Base-by-base conservation (phyloP, 2,329 filamentous ascomycete species). In the Clonostachys byssicola region DNA sequence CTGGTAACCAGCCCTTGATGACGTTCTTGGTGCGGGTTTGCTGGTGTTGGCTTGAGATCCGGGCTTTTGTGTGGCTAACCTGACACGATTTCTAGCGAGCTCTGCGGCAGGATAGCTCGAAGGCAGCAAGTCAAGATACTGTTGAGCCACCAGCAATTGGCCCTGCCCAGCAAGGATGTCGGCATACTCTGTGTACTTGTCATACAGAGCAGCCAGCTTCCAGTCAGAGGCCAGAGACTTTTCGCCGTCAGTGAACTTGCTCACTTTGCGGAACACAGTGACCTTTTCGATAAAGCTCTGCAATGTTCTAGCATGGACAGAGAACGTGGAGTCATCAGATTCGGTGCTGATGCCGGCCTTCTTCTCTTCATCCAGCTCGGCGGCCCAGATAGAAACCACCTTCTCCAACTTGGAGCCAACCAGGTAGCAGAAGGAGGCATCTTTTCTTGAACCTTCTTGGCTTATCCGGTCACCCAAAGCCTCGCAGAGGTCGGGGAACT, bases 221-320 rank as follows among this genome's bases (percentile, higher is more conserved):
- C 92, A 99, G 56, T 86, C 89, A 2, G 85, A 84, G 10, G 80
- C 75, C 56, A 89, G 80, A 42, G 72, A 70, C 53, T 81, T 81
- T 60, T 96, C 91, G 9, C 71, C 68, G 62, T 99, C 94, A 57
- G 88, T 74, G 73, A 96, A 99, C 60, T 92, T 91, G 52, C 91
- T 92, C 40, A 96, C 92, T 56, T 94, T 82, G 47, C 94, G 86
- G 83, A 99, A 99, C 46, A 99, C 82, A 0, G 92, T 95, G 42
- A 99, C 94, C 75, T 99, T 99, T 71, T 99, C 94, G 52, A 99
- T 95, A 61, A 99, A 92, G 54, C 88, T 86, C 66, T 97, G 94
- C 40, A 99, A 73, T 42, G 88, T 86, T 51, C 85, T 84, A 47
- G 92, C 91, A 59, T 97, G 94, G 44, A 97, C 84, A 0, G 92